phyloP scores from a whole-genome alignment of 176 grass and related monocot genomes.

The Oryza punctata region DNA sequence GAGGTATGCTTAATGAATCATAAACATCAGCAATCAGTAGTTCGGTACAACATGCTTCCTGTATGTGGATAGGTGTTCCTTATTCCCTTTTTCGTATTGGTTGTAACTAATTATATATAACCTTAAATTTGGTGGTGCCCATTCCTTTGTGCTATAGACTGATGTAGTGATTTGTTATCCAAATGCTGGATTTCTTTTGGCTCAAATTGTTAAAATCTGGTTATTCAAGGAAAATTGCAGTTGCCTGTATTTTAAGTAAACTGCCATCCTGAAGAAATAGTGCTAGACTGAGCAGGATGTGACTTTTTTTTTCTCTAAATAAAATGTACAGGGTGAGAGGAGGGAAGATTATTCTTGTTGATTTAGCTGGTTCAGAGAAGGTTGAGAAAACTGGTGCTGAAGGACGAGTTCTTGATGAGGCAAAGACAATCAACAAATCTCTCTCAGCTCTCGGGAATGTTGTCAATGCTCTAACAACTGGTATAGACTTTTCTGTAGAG shows the following conservation, averaged over 20 bases:
- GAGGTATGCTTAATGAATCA: conserved; percentile 43
- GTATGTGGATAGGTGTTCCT: neutral
- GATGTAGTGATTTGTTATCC: neutral
- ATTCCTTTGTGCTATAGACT: conserved; percentile 16
- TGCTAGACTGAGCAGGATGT: neutral
- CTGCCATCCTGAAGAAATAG: conserved; percentile 12
- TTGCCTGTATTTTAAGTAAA: conserved; percentile 9
- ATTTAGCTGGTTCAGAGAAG: conserved; percentile 92
- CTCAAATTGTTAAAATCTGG: neutral
- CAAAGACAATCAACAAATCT: conserved; percentile 92
- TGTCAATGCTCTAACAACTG: conserved; percentile 83
- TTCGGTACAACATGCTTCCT: conserved; percentile 4
- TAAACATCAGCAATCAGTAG: neutral
- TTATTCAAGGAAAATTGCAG: neutral
- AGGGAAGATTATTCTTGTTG: conserved; percentile 90
- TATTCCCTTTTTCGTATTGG: neutral
- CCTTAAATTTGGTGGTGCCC: neutral
- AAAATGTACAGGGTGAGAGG: conserved; percentile 51
- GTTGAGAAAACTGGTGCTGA: conserved; percentile 85
- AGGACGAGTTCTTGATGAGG: conserved; percentile 86
- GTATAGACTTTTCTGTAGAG: conserved; percentile 43
- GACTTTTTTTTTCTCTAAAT: conserved; percentile 13
- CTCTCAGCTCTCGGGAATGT: conserved; percentile 90
- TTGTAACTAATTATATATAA: neutral
- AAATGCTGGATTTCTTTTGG: neutral